phyloP scores from a whole-genome alignment of 1,139 yeast species.

The Sugiyamaella pinicola region DNA sequence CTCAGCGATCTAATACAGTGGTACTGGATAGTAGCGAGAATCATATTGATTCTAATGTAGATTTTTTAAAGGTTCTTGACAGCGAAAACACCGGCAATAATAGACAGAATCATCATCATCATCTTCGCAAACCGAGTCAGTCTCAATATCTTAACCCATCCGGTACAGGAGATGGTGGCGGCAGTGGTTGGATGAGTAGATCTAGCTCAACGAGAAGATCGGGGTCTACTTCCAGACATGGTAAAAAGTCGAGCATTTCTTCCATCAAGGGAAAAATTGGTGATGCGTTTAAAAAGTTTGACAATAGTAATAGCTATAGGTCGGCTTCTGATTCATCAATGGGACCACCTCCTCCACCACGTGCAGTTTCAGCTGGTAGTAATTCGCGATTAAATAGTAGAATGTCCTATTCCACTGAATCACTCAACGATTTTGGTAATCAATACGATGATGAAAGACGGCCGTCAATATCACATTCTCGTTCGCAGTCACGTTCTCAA shows the following conservation, averaged over 20 bases:
- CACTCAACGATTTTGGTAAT: conserved; percentile 22
- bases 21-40: conserved; percentile 39
- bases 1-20: conserved; percentile 41
- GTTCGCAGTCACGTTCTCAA: neutral
- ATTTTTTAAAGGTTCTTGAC: conserved; percentile 59
- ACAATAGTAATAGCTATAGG: conserved; percentile 19
- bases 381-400: conserved; percentile 19
- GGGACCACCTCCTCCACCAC: conserved; percentile 25
- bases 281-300: conserved; percentile 41
- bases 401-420: conserved; percentile 31
- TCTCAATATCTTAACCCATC: conserved; percentile 18
- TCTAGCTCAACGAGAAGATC: conserved; percentile 25
- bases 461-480: neutral
- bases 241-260: conserved; percentile 35
- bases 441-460: neutral
- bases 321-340: conserved; percentile 14
- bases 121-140: conserved; percentile 19
- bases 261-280: conserved; percentile 34
- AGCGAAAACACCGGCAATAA: conserved; percentile 38
- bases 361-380: conserved; percentile 21
- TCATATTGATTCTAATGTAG: conserved; percentile 53
- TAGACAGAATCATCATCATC: conserved; percentile 17
- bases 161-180: conserved; percentile 21
- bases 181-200: conserved; percentile 20
- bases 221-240: conserved; percentile 25